Evolutionary conservation across 164 flowering plant genomes (phyloP), one percentile per base, ranked within the genome.

Genomic region (Brasenia schreberi): DNA sequence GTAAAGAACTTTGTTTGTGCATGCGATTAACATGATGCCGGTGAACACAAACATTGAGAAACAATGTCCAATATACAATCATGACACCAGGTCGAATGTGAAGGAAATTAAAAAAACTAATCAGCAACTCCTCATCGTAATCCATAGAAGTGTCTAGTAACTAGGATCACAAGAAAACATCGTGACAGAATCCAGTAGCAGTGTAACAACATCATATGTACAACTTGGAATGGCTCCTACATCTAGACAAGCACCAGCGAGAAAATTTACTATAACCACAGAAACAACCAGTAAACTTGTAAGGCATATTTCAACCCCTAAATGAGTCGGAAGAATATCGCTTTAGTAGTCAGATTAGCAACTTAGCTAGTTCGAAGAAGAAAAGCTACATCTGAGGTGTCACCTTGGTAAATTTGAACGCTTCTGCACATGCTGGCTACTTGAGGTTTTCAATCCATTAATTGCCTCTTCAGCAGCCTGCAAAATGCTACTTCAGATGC

Each of bases 381-480:
- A 18, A 18, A 65, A 33, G 27, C 17, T 19, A 45, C 7, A 23
- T 3, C 2, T 9, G 14, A 65, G 11, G 5, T 43, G 53, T 71
- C 73, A 84, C 85, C 82, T 77, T 11, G 80, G 79, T 42, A 77
- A 78, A 65, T 53, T 78, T 63, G 68, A 70, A 69, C 78, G 76
- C 72, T 75, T 78, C 66, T 75, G 75, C 49, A 63, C 60, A 77
- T 72, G 84, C 69, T 79, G 81, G 72, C 67, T 76, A 39, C 53
- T 64, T 43, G 68, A 65, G 27, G 79, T 66, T 61, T 74, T 76
- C 42, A 68, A 71, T 65, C 59, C 72, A 18, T 71, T 74, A 68
- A 43, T 43, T 43, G 69, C 83, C 62, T 60, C 76, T 62, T 76
- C 85, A 64, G 76, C 77, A 67, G 69, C 80, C 88, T 85, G 78